Conservation (phyloP, 805 yeast genomes). For the Metschnikowia lochheadii region DNA sequence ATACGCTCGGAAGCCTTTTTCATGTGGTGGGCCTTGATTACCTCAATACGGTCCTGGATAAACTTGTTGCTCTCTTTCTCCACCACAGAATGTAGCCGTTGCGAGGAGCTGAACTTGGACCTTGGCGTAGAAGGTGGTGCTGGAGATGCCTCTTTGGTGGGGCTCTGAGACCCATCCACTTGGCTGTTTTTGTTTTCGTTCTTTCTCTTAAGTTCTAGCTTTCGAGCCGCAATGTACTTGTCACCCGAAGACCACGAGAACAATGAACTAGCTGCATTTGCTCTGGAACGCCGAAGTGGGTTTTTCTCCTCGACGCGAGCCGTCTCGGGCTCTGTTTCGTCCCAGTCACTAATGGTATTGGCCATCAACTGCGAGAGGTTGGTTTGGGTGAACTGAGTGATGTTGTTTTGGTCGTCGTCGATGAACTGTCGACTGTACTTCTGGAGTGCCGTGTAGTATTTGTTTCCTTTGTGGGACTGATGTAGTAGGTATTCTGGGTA, state of each 20-base stretch:
- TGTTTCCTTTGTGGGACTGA: constrained; percentile 24
- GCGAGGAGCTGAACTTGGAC: constrained; percentile 21
- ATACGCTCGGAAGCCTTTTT: constrained; percentile 34
- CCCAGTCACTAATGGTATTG: constrained; percentile 10
- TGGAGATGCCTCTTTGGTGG: neutral
- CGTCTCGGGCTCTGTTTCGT: constrained; percentile 7
- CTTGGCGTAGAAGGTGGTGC: constrained; percentile 6
- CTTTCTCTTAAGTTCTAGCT: constrained; percentile 20
- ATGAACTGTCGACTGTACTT: constrained; percentile 33
- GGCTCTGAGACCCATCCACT: neutral
- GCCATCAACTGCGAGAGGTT: constrained; percentile 3
- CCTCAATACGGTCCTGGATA: constrained; percentile 36
- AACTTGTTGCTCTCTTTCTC: constrained; percentile 37
- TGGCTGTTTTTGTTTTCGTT: neutral
- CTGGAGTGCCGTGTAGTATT: constrained; percentile 32
- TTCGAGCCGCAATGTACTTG: constrained; percentile 32
- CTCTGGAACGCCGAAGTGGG: constrained; percentile 7
- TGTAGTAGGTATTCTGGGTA: constrained; percentile 37
- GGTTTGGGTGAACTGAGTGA: constrained; percentile 27
- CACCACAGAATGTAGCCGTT: constrained; percentile 25
- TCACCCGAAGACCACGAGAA: constrained; percentile 44
- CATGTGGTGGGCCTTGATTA: constrained; percentile 35
- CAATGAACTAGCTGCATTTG: constrained; percentile 27
- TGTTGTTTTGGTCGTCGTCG: constrained; percentile 10
- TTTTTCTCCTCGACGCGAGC: neutral